Evolutionary conservation across 371 early-diverging fungal species (phyloP).

Genomic region (Zychaea mexicana): DNA sequence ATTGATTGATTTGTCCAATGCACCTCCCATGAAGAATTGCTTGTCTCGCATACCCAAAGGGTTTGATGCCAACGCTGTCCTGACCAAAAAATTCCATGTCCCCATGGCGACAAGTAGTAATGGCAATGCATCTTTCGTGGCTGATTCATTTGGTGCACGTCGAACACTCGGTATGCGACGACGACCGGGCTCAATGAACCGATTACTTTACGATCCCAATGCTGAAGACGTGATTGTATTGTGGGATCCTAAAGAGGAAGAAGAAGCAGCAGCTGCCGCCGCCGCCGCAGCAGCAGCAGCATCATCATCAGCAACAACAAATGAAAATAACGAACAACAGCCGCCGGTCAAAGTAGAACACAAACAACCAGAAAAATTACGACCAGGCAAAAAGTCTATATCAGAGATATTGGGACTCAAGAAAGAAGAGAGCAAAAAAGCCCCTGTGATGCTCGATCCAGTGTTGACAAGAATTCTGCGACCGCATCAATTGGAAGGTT

Average conservation of each 20-base stretch:
- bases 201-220: slow-evolving; percentile 85
- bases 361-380: slow-evolving; percentile 25
- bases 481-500: slow-evolving; percentile 96
- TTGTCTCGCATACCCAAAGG: slow-evolving; percentile 25
- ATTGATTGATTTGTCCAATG: slow-evolving; percentile 18
- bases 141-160: slow-evolving; percentile 11
- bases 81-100: slow-evolving; percentile 41
- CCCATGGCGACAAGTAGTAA: slow-evolving; percentile 20
- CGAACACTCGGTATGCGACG: slow-evolving; percentile 70
- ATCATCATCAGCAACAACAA: not conserved
- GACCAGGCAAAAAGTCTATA: slow-evolving; percentile 32
- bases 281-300: not conserved
- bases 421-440: slow-evolving; percentile 52
- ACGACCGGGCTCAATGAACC: slow-evolving; percentile 41
- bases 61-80: slow-evolving; percentile 32
- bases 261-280: slow-evolving; percentile 21
- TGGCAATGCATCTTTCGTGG: not conserved
- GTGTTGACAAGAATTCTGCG: slow-evolving; percentile 81
- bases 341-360: slow-evolving; percentile 19
- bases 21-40: slow-evolving; percentile 17
- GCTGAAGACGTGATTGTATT: slow-evolving; percentile 86
- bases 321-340: slow-evolving; percentile 3
- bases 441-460: slow-evolving; percentile 83
- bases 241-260: slow-evolving; percentile 73
- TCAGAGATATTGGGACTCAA: slow-evolving; percentile 57